A percentile compares a stretch with the other conserved stretches of the same genome.
Conservation (phyloP, 2,329 filamentous ascomycete genomes). For the Colletotrichum phormii region DNA sequence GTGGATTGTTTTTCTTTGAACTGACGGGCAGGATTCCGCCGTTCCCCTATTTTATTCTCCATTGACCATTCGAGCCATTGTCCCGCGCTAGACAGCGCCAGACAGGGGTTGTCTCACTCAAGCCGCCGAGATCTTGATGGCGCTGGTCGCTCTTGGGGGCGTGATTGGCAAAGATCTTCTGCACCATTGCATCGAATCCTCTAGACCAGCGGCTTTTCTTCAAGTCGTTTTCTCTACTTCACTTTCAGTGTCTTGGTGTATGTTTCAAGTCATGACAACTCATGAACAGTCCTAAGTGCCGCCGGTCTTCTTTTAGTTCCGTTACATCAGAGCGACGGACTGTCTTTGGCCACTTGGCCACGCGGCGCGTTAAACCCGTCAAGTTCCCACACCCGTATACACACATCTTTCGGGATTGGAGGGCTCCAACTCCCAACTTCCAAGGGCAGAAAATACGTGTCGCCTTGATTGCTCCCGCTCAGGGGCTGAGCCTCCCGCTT, state of each 20-base stretch:
- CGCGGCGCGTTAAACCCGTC: background rate
- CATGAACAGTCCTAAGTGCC: background rate
- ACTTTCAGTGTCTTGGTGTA: background rate
- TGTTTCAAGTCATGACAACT: background rate
- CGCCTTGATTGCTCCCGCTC: background rate
- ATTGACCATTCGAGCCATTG: background rate
- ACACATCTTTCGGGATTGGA: background rate
- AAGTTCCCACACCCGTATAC: background rate
- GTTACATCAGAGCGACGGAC: conserved; percentile 2
- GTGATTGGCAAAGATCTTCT: conserved; percentile 29
- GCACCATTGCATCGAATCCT: conserved; percentile 20
- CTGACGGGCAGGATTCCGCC: conserved; percentile 8
- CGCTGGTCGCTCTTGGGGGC: conserved; percentile 17
- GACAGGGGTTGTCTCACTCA: conserved; percentile 18
- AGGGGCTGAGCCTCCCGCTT: conserved; percentile 5
- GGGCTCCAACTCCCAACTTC: background rate
- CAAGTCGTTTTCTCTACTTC: background rate
- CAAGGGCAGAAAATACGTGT: background rate
- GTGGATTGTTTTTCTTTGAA: background rate
- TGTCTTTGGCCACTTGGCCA: background rate
- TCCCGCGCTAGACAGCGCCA: conserved; percentile 32
- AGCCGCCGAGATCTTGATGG: conserved; percentile 35
- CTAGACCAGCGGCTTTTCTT: conserved; percentile 7
- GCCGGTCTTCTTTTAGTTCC: background rate
- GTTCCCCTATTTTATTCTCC: conserved; percentile 16